Evolutionary conservation across 805 yeast species (phyloP), one percentile per base, ranked within the genome.

Genomic region (Ogataea polymorpha): DNA sequence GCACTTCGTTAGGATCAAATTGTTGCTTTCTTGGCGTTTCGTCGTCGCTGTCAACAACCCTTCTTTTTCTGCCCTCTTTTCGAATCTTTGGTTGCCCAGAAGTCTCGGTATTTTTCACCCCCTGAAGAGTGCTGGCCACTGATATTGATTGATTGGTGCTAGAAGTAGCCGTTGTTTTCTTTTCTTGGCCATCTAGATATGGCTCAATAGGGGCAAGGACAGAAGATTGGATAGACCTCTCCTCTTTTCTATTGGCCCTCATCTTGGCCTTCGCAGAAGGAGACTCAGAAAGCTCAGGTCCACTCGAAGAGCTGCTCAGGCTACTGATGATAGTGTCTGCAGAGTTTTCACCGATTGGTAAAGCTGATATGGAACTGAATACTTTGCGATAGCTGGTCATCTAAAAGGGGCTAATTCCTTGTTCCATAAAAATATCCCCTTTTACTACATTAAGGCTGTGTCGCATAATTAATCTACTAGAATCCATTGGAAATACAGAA

Each of bases 271-370:
- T 45, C 10, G 41, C 49, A 3, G 45, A 23, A 15, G 52, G 56
- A 23, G 54, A 50, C 23, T 50, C 53, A 14, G 44, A 9, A 35
- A 44, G 20, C 14, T 49, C 52, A 3, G 54, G 42, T 27, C 48
- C 56, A 32, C 41, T 49, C 28, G 44, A 44, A 5, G 51, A 46
- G 38, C 53, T 46, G 6, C 44, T 37, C 6, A 36, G 39, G 43
- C 44, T 37, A 27, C 32, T 44, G 11, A 44, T n/a, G 9, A 46
- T 28, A 5, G 17, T 37, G 6, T 51, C 52, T 8, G 41, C 41
- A 8, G 40, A 39, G 15, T 10, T 12, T 11, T 47, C 45, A 28
- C 42, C 44, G 3, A 48, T 47, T 6, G 56, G 50, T 13, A 51
- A 35, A n/a, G 44, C 7, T 3, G 44, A 37, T 15, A 29, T 33